Evolutionary conservation across 306 rosid genomes (phyloP).

Genomic region (Cicer pinnatifidum): DNA sequence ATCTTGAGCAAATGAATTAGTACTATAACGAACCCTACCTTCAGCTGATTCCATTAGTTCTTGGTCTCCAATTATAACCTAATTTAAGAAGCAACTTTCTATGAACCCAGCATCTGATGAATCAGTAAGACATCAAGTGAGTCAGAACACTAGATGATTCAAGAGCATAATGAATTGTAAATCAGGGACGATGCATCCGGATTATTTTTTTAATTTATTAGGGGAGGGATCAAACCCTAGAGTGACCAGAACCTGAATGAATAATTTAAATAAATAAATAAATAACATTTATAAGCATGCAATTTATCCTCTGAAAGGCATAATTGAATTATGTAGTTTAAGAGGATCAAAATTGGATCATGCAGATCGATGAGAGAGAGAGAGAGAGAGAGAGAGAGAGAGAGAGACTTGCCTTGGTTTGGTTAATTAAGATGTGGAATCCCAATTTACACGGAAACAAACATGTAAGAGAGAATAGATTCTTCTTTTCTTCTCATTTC

Average conservation of each 20-base stretch:
- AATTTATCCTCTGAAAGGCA: too few relatives aligned
- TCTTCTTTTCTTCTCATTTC: background rate
- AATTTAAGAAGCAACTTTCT: conserved; percentile 27
- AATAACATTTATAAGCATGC: too few relatives aligned
- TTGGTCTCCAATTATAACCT: background rate
- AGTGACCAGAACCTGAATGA: too few relatives aligned
- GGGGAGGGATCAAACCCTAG: too few relatives aligned
- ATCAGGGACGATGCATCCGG: background rate
- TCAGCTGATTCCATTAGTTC: conserved; percentile 21
- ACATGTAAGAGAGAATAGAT: conserved; percentile 25
- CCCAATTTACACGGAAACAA: conserved; percentile 34
- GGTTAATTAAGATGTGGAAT: conserved; percentile 18
- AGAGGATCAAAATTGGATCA: too few relatives aligned
- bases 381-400: conserved; percentile 34
- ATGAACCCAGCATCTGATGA: conserved; percentile 29
- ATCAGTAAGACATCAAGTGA: conserved; percentile 27
- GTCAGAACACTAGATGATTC: conserved; percentile 11
- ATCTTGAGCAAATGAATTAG: conserved; percentile 43
- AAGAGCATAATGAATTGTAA: background rate
- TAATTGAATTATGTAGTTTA: too few relatives aligned
- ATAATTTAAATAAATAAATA: too few relatives aligned
- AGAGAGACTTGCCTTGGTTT: conserved; percentile 37
- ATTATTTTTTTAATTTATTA: too few relatives aligned
- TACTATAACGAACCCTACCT: conserved; percentile 39
- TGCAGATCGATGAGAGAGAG: background rate